These are phyloP conservation scores for Cyathus striatus DNA, from an alignment of 768 basidiomycete genomes.

Conservation along the genomic window DNA sequence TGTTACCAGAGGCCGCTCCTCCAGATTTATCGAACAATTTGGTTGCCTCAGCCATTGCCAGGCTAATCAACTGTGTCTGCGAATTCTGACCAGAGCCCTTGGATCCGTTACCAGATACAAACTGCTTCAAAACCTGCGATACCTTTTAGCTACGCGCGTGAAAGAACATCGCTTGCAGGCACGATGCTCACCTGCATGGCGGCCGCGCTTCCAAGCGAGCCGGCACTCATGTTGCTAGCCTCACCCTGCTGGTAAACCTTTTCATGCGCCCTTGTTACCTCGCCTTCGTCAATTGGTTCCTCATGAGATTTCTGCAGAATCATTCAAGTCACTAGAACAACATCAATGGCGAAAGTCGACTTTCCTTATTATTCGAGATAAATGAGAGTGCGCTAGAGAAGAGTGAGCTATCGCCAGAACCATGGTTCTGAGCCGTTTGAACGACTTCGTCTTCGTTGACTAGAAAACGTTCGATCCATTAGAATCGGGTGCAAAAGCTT, in stretches of 20 bases:
- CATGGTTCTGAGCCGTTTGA: constrained; percentile 46
- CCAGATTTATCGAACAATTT: constrained; percentile 73
- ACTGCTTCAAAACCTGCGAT: constrained; percentile 56
- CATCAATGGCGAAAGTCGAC: constrained; percentile 1
- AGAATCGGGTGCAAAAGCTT: background rate
- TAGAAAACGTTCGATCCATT: constrained; percentile 16
- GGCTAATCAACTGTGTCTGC: constrained; percentile 67
- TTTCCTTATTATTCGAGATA: constrained; percentile 47
- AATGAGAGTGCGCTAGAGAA: constrained; percentile 53
- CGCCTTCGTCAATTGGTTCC: constrained; percentile 62
- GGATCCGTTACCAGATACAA: constrained; percentile 48
- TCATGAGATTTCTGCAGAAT: constrained; percentile 41
- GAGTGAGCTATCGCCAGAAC: constrained; percentile 51
- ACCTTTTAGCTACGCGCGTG: too few species aligned
- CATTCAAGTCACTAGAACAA: background rate
- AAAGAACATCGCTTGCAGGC: too few species aligned
- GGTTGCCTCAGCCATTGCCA: constrained; percentile 81
- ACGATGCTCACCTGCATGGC: constrained; percentile 55
- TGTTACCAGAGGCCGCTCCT: constrained; percentile 57
- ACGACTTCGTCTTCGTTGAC: constrained; percentile 65
- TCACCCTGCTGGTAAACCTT: constrained; percentile 55
- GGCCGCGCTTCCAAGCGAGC: constrained; percentile 70
- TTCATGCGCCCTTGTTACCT: constrained; percentile 55
- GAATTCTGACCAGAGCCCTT: constrained; percentile 34
- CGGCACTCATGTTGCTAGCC: constrained; percentile 48